A percentile compares a stretch with the other conserved stretches of the same genome.
phyloP scores from a whole-genome alignment of 116 monocot species.

The Dioscorea cayenensis region DNA sequence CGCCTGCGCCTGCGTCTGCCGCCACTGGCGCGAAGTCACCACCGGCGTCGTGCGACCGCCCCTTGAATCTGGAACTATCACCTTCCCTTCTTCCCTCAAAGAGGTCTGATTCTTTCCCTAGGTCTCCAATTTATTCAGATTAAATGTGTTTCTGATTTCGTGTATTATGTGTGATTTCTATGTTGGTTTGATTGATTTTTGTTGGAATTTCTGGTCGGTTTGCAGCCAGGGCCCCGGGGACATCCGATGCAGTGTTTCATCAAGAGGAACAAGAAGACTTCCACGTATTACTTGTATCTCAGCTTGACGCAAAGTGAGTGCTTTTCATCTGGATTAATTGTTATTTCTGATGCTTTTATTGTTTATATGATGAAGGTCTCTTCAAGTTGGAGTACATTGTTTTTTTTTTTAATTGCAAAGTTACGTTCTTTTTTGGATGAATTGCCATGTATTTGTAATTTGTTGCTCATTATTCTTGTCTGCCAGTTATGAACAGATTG shows the following conservation, averaged over 20 bases:
- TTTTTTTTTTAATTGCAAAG: neutral
- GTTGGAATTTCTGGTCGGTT: neutral
- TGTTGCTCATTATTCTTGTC: neutral
- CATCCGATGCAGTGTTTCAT: conserved; percentile 68
- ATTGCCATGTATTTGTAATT: too few relatives aligned
- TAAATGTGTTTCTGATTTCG: neutral
- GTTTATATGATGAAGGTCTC: neutral
- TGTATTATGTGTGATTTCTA: neutral
- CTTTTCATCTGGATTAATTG: neutral
- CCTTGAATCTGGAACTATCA: conserved; percentile 46
- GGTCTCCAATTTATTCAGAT: neutral
- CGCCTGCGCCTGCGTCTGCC: conserved; percentile 63
- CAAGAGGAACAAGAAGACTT: conserved; percentile 59
- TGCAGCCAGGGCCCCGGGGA: conserved; percentile 58
- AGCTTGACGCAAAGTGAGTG: conserved; percentile 52
- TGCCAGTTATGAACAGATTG: neutral
- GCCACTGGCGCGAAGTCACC: conserved; percentile 59
- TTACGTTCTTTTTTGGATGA: neutral
- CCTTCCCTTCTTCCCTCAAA: conserved; percentile 91
- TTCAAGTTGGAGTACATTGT: neutral
- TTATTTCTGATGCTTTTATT: neutral
- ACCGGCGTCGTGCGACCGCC: conserved; percentile 33
- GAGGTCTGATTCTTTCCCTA: conserved; percentile 29
- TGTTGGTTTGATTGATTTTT: too few relatives aligned
- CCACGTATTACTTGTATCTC: conserved; percentile 59